Base-by-base conservation (phyloP, 2,329 filamentous ascomycete genomes). In the Emericellopsis cladophorae region DNA sequence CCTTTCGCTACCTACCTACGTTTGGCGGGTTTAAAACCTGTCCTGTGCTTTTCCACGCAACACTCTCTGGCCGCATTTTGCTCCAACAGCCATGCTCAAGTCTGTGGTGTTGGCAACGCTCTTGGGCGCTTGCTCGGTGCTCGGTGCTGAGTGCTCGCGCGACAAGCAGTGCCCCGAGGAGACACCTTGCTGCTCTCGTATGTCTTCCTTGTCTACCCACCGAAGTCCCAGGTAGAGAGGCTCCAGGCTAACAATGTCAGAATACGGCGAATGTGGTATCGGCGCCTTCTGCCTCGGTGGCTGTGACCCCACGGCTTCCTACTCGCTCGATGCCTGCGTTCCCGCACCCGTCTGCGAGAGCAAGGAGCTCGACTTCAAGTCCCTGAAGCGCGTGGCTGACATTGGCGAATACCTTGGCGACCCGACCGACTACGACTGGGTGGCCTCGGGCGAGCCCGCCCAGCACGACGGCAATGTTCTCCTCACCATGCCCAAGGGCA, bases 241-340 rank as follows among this genome's bases (percentile, higher is more conserved):
- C 18, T 21, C 5, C 18, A 40, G n/a, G 43, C 48, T 53, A 40
- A 54, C 44, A 31, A 32, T 29, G 34, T 51, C 54, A 94, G 87
- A 92, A 63, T 96, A 95, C 62, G 86, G 86, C 52, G 72, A 90
- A 61, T 96, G 92, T 55, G 92, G 90, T 66, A 79, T 88, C 42
- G 92, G 92, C 54, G 92, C 89, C 42, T 96, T 84, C 73, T 98
- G 92, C 56, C 76, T 98, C 16, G 92, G 92, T 53, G 92, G 92
- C 47, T 98, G 92, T 67, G 90, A 96, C 58, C 85, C 88, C 26
- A 75, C 79, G 56, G 81, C 81, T 65, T 96, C 90, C 37, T 84
- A 80, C 67, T 76, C 76, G 11, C 72, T 95, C 51, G 79, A 93
- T 49, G 80, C 90, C 2, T 98, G 92, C 62, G 79, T 85, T 7